phyloP scores from a whole-genome alignment of 202 grass and related monocot species.

The Schoenoplectus tabernaemontani region DNA sequence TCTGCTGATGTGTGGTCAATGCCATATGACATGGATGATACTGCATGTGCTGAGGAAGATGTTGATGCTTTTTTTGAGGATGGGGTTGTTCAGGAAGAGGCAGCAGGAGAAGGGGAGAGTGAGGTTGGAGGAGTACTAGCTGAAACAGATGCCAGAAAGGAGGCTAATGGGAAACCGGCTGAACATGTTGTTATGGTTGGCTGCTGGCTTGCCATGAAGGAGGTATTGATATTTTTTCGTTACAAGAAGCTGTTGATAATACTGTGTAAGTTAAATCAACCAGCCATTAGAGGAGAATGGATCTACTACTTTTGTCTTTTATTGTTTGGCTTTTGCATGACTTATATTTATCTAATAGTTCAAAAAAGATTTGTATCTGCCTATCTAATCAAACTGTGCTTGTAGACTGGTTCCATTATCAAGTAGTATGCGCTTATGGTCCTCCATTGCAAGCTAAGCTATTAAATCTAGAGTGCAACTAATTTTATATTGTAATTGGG shows the following conservation, averaged over 20 bases:
- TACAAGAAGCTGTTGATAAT: background rate
- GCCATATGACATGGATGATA: conserved; percentile 82
- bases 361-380: background rate
- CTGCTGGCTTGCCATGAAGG: conserved; percentile 99
- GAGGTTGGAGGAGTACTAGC: conserved; percentile 20
- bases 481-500: conserved; percentile 7
- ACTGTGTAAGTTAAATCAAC: background rate
- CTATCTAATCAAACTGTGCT: background rate
- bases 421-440: background rate
- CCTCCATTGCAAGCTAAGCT: background rate
- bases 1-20: conserved; percentile 89
- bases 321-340: background rate
- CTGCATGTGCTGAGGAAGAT: conserved; percentile 43
- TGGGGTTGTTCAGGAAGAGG: conserved; percentile 37
- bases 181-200: conserved; percentile 97
- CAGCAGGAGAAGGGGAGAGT: conserved; percentile 27
- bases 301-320: background rate
- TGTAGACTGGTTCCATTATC: background rate
- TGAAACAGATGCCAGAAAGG: conserved; percentile 10
- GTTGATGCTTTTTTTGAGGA: conserved; percentile 48
- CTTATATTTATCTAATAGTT: background rate
- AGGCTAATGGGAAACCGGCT: conserved; percentile 46
- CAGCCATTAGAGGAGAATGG: background rate
- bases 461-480: conserved; percentile 8
- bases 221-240: conserved; percentile 37